Conservation (phyloP, 2,329 filamentous ascomycete species). For the Ophiostoma novo-ulmi region DNA sequence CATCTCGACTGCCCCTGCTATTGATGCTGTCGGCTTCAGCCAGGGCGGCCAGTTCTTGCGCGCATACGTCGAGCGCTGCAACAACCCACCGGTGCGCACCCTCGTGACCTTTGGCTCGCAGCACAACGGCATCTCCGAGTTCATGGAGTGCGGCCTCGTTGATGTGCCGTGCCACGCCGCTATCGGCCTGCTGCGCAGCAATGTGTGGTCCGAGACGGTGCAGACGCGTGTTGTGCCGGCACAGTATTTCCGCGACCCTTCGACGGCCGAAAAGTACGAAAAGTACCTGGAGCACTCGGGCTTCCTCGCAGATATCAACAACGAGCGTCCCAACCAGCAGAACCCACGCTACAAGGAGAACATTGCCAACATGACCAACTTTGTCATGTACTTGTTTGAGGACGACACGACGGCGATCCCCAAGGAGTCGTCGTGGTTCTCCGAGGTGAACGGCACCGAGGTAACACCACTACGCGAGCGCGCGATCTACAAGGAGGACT, state of each 20-base stretch:
- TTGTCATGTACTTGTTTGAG: conserved; percentile 86
- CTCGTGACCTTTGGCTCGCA: conserved; percentile 86
- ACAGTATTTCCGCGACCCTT: conserved; percentile 81
- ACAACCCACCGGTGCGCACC: conserved; percentile 65
- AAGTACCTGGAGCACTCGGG: conserved; percentile 75
- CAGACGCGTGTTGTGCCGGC: conserved; percentile 81
- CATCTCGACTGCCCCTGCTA: conserved; percentile 71
- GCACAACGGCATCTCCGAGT: conserved; percentile 86
- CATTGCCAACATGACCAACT: conserved; percentile 63
- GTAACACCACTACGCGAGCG: conserved; percentile 64
- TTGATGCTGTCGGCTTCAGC: conserved; percentile 91
- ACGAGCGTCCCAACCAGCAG: conserved; percentile 67
- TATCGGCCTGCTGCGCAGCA: conserved; percentile 69
- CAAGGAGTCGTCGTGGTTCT: conserved; percentile 87
- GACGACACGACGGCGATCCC: conserved; percentile 82
- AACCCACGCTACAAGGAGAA: conserved; percentile 69
- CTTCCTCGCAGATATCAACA: conserved; percentile 94
- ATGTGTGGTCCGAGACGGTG: conserved; percentile 74
- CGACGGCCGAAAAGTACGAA: conserved; percentile 57
- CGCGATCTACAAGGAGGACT: conserved; percentile 79
- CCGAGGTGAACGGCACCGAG: conserved; percentile 70
- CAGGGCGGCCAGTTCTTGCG: conserved; percentile 97
- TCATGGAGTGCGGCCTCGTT: conserved; percentile 62
- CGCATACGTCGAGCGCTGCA: conserved; percentile 84
- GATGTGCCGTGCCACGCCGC: conserved; percentile 81